phyloP scores from a whole-genome alignment of 257 asterid genomes.

The Verbascum thapsus region DNA sequence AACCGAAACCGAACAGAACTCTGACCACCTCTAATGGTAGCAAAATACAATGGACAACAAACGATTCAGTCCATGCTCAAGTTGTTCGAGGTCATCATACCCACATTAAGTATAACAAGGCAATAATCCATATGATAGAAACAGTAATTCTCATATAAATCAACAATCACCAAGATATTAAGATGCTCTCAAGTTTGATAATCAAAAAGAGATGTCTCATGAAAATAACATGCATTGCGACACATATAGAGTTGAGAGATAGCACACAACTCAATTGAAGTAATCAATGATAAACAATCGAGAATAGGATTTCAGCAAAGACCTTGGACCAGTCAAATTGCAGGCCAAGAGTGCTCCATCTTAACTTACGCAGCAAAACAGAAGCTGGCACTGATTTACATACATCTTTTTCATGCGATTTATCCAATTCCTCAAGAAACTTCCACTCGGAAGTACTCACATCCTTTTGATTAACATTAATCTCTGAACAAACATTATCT shows the following conservation, averaged over 20 bases:
- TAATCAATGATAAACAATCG: constrained; percentile 29
- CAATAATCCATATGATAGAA: background rate
- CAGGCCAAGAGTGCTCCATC: constrained; percentile 99
- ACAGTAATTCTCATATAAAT: background rate
- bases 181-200: background rate
- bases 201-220: background rate
- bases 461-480: constrained; percentile 25
- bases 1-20: too few species aligned
- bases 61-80: too few species aligned
- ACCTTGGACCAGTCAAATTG: constrained; percentile 99
- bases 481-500: constrained; percentile 32
- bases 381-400: constrained; percentile 69
- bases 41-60: background rate
- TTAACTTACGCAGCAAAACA: constrained; percentile 93
- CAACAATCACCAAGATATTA: constrained; percentile 6
- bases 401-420: constrained; percentile 36
- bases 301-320: constrained; percentile 48
- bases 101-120: background rate
- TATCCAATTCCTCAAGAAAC: constrained; percentile 44
- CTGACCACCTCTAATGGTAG: background rate
- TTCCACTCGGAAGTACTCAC: constrained; percentile 51
- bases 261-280: constrained; percentile 13
- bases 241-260: background rate
- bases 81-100: background rate
- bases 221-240: constrained; percentile 3